A percentile compares a stretch with the other conserved stretches of the same genome.
Evolutionary conservation across 2,329 filamentous ascomycete species (phyloP).

Genomic region (Chalaropsis ovoidea): DNA sequence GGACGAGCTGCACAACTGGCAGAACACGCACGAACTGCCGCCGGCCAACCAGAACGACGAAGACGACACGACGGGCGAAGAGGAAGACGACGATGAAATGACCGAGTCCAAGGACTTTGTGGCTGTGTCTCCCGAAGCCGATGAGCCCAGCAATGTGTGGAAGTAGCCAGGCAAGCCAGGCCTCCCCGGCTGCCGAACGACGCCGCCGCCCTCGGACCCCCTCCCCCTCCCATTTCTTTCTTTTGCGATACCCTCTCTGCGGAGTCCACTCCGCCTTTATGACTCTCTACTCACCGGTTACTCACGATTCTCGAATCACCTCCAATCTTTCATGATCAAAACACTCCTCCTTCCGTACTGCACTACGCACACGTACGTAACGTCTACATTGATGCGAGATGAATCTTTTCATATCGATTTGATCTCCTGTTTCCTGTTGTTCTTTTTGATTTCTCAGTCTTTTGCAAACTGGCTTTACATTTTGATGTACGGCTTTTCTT

Average conservation of each 20-base stretch:
- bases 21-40: constrained; percentile 32
- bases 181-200: not conserved
- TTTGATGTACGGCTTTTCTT: not conserved
- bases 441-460: not conserved
- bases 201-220: not conserved
- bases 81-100: constrained; percentile 25
- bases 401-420: not conserved
- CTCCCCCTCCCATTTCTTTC: not conserved
- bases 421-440: constrained; percentile 2
- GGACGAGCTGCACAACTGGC: constrained; percentile 47
- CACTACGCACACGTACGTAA: not conserved
- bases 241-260: constrained; percentile 3
- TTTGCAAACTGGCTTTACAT: constrained; percentile 1
- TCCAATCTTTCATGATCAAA: not conserved
- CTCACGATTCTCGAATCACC: not conserved
- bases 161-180: constrained; percentile 23
- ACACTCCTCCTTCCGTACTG: not conserved
- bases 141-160: constrained; percentile 33
- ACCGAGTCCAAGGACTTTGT: constrained; percentile 40
- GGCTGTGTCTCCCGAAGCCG: constrained; percentile 36
- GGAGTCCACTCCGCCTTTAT: not conserved
- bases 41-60: constrained; percentile 6
- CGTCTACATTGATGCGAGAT: constrained; percentile 3
- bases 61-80: constrained; percentile 7
- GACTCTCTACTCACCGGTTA: not conserved